These are phyloP conservation scores for Globisporangium parvum DNA, from an alignment of 352 stramenopile species.

Conservation along the genomic window DNA sequence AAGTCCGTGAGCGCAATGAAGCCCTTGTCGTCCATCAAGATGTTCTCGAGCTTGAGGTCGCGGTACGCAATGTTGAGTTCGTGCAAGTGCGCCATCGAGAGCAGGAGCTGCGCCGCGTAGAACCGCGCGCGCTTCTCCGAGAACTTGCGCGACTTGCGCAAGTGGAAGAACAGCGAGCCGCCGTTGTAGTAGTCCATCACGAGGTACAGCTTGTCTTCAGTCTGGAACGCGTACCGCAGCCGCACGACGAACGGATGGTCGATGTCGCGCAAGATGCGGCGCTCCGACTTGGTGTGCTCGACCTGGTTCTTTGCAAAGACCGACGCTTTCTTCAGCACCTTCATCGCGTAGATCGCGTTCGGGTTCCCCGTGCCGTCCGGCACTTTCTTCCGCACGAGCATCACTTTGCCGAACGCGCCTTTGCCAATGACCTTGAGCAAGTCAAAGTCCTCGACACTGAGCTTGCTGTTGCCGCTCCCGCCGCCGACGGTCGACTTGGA, in stretches of 20 bases:
- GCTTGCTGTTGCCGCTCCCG: constrained; percentile 42
- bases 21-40: constrained; percentile 92
- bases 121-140: constrained; percentile 85
- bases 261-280: constrained; percentile 87
- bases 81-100: constrained; percentile 91
- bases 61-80: constrained; percentile 91
- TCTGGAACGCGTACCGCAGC: constrained; percentile 93
- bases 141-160: constrained; percentile 89
- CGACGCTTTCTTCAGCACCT: constrained; percentile 89
- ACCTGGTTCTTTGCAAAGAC: constrained; percentile 92
- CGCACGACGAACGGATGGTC: constrained; percentile 92
- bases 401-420: constrained; percentile 94
- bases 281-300: constrained; percentile 91
- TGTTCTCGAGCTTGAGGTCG: constrained; percentile 95
- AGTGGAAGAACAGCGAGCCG: constrained; percentile 89
- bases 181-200: constrained; percentile 93
- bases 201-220: constrained; percentile 89
- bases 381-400: constrained; percentile 91
- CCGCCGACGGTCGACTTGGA: constrained; percentile 40
- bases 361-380: constrained; percentile 53
- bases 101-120: constrained; percentile 88
- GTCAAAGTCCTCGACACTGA: constrained; percentile 92
- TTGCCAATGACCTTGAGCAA: constrained; percentile 95
- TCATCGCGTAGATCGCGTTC: constrained; percentile 91
- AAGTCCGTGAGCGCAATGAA: constrained; percentile 93